Evolutionary conservation across 805 yeast genomes (phyloP), one percentile per base, ranked within the genome.

Genomic region (Candida manassasensis): DNA sequence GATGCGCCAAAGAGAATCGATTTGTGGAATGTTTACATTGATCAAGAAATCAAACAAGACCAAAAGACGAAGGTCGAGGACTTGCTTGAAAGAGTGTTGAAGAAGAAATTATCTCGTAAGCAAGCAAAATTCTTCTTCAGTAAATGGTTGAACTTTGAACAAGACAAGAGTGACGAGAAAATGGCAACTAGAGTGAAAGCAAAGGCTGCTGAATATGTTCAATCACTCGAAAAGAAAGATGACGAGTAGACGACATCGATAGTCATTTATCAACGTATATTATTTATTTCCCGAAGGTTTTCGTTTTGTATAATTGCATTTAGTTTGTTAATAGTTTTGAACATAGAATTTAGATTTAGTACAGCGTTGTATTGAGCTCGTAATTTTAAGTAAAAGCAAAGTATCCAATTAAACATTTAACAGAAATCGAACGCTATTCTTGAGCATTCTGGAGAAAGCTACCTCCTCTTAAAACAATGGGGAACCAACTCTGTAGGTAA

Each of bases 71-170:
- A 77, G 57, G 83, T 79, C 24, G 90, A 81, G 52, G 83, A 76
- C 13, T 67, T 90, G 41, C 89, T 88, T 49, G 96, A 89, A 58
- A 77, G 97, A 57, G 85, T 83, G 3, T 51, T 84, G 28, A 53
- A 69, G 21, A 69, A 67, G 59, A 86, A 85, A 61, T 58, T 90
- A 35, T 71, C 84, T 4, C 76, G 81, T 54, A 90, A 89, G 58
- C 96, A 88, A 63, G 96, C 96, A 49, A 88, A 86, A 62, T 87
- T 85, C 67, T 86, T 90, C 74, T 89, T 88, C 67, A 84, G 81
- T 49, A 90, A 90, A 57, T 89, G 97, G 97, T 75, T 88, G 41
- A 65, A 73, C 8, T 85, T 67, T 50, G 97, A 88, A 62, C 88
- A 83, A 51, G 73, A 72, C 43, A 55, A 67, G 36, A 78, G 74